phyloP scores from a whole-genome alignment of 306 rosid genomes.

The Rosa chinensis region DNA sequence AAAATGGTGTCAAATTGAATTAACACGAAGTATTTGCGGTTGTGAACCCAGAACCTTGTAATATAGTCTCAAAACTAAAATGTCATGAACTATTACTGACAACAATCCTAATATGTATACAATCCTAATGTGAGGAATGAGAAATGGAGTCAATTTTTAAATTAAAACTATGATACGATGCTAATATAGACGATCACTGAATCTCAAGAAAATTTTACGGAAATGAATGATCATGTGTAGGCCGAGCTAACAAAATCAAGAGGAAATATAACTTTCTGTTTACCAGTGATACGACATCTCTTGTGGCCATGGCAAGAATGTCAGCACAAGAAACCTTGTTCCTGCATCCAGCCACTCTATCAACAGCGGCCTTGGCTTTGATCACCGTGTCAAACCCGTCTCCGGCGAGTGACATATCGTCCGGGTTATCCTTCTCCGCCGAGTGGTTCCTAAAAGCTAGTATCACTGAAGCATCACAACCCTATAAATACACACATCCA shows the following conservation, averaged over 20 bases:
- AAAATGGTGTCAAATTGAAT: background rate
- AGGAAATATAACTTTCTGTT: background rate
- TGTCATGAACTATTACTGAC: background rate
- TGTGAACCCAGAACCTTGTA: background rate
- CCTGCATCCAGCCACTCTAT: slow-evolving; percentile 56
- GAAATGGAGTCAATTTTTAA: background rate
- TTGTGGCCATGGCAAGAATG: slow-evolving; percentile 84
- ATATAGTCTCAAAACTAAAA: background rate
- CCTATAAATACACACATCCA: slow-evolving; percentile 37
- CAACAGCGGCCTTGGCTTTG: slow-evolving; percentile 81
- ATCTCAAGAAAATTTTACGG: background rate
- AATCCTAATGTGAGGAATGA: background rate
- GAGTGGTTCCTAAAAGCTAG: slow-evolving; percentile 49
- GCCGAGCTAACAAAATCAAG: background rate
- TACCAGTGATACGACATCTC: slow-evolving; percentile 76
- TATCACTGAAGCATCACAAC: slow-evolving; percentile 89
- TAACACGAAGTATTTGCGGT: background rate
- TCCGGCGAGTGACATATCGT: slow-evolving; percentile 72
- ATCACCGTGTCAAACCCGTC: slow-evolving; percentile 94
- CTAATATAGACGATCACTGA: background rate
- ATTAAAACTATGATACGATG: background rate
- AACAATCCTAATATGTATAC: background rate
- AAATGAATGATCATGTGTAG: background rate
- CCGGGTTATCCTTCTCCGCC: slow-evolving; percentile 67
- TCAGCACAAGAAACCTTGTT: slow-evolving; percentile 93